Evolutionary conservation across 176 grass and related monocot genomes (phyloP).

Genomic region (Phoenix dactylifera): DNA sequence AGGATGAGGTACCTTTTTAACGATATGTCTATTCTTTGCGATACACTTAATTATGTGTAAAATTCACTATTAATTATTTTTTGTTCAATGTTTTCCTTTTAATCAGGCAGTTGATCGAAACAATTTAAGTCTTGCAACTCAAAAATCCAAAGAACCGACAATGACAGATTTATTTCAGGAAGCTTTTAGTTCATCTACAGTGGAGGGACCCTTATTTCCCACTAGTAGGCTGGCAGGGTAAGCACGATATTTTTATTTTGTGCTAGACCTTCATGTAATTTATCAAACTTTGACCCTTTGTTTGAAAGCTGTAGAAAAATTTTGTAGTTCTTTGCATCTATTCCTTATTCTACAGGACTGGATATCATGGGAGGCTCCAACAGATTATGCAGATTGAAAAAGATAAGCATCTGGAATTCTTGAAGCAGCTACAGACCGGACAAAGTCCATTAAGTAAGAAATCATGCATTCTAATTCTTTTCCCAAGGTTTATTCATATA

Average conservation of each 20-base stretch:
- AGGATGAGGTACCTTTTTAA: constrained; percentile 53
- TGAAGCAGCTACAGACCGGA: constrained; percentile 37
- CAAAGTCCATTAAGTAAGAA: constrained; percentile 31
- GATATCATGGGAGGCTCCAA: constrained; percentile 63
- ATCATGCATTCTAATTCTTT: neutral
- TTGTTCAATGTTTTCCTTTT: constrained; percentile 19
- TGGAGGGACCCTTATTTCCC: constrained; percentile 19
- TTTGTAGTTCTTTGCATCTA: constrained; percentile 10
- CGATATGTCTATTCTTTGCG: constrained; percentile 4
- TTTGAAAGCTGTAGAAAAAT: constrained; percentile 6
- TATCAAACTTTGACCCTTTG: constrained; percentile 6
- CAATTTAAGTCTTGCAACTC: constrained; percentile 32
- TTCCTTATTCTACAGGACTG: constrained; percentile 33
- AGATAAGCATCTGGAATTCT: constrained; percentile 50
- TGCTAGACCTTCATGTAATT: constrained; percentile 3
- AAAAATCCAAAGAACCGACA: constrained; percentile 51
- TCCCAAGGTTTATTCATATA: neutral
- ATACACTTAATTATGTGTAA: constrained; percentile 4
- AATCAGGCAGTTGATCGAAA: constrained; percentile 44
- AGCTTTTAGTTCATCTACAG: constrained; percentile 37
- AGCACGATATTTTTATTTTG: constrained; percentile 13
- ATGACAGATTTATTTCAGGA: constrained; percentile 88
- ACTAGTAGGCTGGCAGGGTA: constrained; percentile 39
- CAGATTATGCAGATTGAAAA: constrained; percentile 82
- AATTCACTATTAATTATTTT: neutral